These are phyloP conservation scores for Verbascum thapsus DNA, from an alignment of 257 asterid genomes.

Conservation along the genomic window DNA sequence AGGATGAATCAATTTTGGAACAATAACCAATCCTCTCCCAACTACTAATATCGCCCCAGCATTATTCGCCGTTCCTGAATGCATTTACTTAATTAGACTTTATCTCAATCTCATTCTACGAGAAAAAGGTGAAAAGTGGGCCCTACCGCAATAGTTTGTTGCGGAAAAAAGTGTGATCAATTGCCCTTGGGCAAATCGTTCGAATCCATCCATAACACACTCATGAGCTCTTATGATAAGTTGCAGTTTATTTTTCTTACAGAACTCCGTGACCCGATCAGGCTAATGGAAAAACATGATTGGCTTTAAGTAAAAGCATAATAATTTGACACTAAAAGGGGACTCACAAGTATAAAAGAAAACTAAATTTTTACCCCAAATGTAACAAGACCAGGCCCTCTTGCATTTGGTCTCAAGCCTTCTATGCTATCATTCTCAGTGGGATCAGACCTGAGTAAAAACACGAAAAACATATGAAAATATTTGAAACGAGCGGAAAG, in stretches of 20 bases:
- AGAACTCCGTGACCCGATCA: constrained; percentile 94
- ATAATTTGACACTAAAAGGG: not conserved
- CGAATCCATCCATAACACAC: constrained; percentile 99
- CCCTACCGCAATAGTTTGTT: constrained; percentile 98
- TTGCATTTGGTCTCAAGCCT: constrained; percentile 98
- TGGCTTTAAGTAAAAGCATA: constrained; percentile 5
- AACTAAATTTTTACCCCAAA: constrained; percentile 66
- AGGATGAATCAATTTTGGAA: constrained; percentile 95
- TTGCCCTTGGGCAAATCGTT: constrained; percentile 98
- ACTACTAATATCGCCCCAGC: constrained; percentile 98
- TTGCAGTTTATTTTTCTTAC: constrained; percentile 88
- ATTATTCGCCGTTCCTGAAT: constrained; percentile 91
- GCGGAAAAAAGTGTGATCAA: constrained; percentile 97
- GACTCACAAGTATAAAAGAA: not conserved
- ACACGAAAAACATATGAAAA: constrained; percentile 20
- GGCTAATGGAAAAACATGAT: constrained; percentile 50
- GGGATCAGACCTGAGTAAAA: constrained; percentile 90
- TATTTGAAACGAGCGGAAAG: not conserved
- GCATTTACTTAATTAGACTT: constrained; percentile 32
- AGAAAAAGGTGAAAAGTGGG: constrained; percentile 25
- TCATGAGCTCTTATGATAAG: constrained; percentile 98
- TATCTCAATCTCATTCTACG: not conserved
- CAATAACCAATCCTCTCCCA: constrained; percentile 88
- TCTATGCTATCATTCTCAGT: constrained; percentile 97
- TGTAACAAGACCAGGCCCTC: constrained; percentile 99